Evolutionary conservation across 2,329 filamentous ascomycete genomes (phyloP).

Genomic region (Cladosporium sp.): DNA sequence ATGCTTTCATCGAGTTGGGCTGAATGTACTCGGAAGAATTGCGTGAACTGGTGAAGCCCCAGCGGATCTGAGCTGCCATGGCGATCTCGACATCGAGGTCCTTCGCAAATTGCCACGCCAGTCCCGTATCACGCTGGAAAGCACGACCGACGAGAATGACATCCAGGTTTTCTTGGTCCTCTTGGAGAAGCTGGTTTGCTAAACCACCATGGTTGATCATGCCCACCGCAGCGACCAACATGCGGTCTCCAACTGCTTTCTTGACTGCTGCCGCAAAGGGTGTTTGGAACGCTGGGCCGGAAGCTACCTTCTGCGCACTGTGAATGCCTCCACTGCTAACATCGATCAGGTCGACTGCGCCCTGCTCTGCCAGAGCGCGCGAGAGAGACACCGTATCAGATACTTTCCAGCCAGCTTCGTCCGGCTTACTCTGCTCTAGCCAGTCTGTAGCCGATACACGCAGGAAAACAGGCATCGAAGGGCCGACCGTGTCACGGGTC

Average conservation of each 20-base stretch:
- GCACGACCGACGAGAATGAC: constrained; percentile 69
- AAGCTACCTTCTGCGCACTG: constrained; percentile 49
- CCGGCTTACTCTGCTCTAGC: constrained; percentile 35
- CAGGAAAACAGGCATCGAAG: constrained; percentile 8
- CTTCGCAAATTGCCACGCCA: constrained; percentile 64
- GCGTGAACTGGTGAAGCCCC: constrained; percentile 51
- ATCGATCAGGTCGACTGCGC: constrained; percentile 80
- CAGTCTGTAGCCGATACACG: constrained; percentile 8
- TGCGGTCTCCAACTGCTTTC: constrained; percentile 63
- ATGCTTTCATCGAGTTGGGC: constrained; percentile 17
- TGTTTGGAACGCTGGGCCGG: constrained; percentile 67
- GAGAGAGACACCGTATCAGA: constrained; percentile 63
- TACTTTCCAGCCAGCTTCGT: no score
- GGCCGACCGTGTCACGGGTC: constrained; percentile 35
- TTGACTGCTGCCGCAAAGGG: constrained; percentile 70
- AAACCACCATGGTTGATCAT: constrained; percentile 65
- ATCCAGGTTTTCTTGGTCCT: constrained; percentile 51
- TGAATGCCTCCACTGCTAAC: constrained; percentile 73
- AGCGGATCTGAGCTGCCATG: constrained; percentile 56
- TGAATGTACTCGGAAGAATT: constrained; percentile 22
- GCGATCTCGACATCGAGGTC: constrained; percentile 67
- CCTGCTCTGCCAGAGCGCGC: no score
- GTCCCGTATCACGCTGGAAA: constrained; percentile 77
- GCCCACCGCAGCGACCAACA: constrained; percentile 73
- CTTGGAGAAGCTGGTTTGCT: constrained; percentile 55